Percentiles rank a stretch among this genome's conserved stretches.
These are phyloP conservation scores for Penstemon davidsonii DNA, from an alignment of 257 asterid species.

Conservation along the genomic window DNA sequence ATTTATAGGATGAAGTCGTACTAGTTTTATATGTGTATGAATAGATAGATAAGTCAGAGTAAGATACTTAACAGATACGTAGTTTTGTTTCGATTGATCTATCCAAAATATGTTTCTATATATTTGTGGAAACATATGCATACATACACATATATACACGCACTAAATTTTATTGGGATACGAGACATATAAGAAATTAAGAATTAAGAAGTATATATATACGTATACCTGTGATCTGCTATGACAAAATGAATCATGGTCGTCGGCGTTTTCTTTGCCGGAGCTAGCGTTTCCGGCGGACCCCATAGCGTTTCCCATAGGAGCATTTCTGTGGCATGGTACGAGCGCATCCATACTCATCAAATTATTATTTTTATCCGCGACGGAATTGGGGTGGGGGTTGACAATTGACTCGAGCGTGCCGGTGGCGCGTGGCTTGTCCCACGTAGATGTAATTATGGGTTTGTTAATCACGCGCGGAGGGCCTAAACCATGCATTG, in stretches of 20 bases:
- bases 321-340: constrained; percentile 56
- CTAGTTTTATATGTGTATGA: too few relatives aligned
- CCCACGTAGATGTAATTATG: constrained; percentile 37
- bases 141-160: too few relatives aligned
- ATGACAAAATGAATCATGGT: constrained; percentile 66
- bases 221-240: constrained; percentile 57
- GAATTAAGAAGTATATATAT: neutral
- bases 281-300: constrained; percentile 83
- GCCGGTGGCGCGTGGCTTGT: constrained; percentile 62
- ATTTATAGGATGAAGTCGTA: too few relatives aligned
- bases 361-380: neutral
- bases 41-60: too few relatives aligned
- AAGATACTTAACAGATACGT: too few relatives aligned
- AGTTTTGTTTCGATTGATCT: too few relatives aligned
- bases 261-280: constrained; percentile 65
- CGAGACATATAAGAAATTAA: too few relatives aligned
- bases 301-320: constrained; percentile 25
- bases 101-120: too few relatives aligned
- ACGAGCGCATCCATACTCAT: constrained; percentile 67
- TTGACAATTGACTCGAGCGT: constrained; percentile 84
- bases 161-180: too few relatives aligned
- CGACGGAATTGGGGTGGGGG: constrained; percentile 37
- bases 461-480: constrained; percentile 41
- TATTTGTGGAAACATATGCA: too few relatives aligned
- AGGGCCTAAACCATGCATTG: constrained; percentile 65